Evolutionary conservation across 768 basidiomycete species (phyloP).

Genomic region (Tylopilus plumbeoviolaceoides): DNA sequence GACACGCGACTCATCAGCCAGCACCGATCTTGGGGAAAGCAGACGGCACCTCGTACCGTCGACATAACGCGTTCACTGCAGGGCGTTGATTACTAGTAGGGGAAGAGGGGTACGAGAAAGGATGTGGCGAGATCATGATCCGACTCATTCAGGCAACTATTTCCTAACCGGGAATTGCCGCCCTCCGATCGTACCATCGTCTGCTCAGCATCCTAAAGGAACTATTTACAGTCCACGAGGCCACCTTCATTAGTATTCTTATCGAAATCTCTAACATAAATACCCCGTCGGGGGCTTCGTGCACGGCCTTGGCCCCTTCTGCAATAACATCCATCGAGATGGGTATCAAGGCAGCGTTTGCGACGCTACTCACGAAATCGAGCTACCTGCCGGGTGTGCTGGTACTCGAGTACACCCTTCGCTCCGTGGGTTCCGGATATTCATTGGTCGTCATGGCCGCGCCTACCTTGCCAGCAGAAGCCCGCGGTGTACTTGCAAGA

Average conservation of each 20-base stretch:
- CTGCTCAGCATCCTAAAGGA: too few species aligned
- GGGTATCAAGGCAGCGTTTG: conserved; percentile 54
- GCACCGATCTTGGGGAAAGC: too few species aligned
- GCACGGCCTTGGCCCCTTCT: neutral
- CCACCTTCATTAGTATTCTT: neutral
- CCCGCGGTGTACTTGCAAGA: conserved; percentile 46
- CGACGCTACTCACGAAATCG: conserved; percentile 70
- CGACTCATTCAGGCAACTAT: too few species aligned
- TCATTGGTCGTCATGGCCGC: conserved; percentile 81
- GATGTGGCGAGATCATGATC: too few species aligned
- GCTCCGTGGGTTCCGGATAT: conserved; percentile 55
- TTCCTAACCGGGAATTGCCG: too few species aligned
- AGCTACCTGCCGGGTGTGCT: conserved; percentile 56
- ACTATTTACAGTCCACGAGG: neutral
- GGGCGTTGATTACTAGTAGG: too few species aligned
- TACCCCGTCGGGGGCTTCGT: neutral
- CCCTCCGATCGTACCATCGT: too few species aligned
- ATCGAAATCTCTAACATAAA: neutral
- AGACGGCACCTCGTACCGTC: too few species aligned
- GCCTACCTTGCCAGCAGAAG: conserved; percentile 47
- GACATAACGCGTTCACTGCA: too few species aligned
- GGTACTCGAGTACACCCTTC: conserved; percentile 50
- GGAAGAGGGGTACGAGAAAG: too few species aligned
- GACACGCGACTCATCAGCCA: too few species aligned
- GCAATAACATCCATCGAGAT: conserved; percentile 15